Conservation (phyloP, 768 basidiomycete genomes). For the Boletus edulis region DNA sequence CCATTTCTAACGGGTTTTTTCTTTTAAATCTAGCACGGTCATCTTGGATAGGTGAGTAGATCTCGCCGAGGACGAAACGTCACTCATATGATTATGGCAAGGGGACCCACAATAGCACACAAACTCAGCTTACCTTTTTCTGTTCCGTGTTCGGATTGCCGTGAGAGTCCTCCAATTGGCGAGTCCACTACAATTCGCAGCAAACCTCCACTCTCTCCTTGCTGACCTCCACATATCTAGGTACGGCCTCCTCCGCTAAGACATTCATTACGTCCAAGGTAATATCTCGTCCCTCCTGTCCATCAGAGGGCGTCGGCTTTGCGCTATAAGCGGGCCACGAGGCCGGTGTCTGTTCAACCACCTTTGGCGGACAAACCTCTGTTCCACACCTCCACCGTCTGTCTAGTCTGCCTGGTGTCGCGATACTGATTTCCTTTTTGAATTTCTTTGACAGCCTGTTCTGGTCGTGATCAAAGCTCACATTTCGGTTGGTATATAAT, state of each 20-base stretch:
- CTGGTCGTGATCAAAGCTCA: slow-evolving; percentile 24
- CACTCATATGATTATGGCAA: slow-evolving; percentile 34
- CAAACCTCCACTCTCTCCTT: background rate
- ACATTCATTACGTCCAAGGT: slow-evolving; percentile 62
- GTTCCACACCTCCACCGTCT: slow-evolving; percentile 26
- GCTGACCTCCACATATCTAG: slow-evolving; percentile 33
- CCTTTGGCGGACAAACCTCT: slow-evolving; percentile 24
- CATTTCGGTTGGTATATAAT: slow-evolving; percentile 29
- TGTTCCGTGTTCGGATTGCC: slow-evolving; percentile 39
- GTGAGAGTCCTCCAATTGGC: slow-evolving; percentile 22
- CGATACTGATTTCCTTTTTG: slow-evolving; percentile 19
- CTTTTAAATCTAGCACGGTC: slow-evolving; percentile 11
- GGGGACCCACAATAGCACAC: slow-evolving; percentile 56
- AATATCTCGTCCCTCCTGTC: slow-evolving; percentile 19
- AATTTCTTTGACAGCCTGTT: slow-evolving; percentile 21
- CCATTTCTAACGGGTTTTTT: background rate
- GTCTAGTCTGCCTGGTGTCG: slow-evolving; percentile 5
- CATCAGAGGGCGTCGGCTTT: slow-evolving; percentile 1
- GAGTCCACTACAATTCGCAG: background rate
- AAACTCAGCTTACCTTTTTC: slow-evolving; percentile 38
- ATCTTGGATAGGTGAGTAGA: slow-evolving; percentile 15
- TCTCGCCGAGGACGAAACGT: background rate
- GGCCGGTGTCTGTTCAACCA: slow-evolving; percentile 15
- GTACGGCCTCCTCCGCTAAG: slow-evolving; percentile 71
- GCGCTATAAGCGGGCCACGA: slow-evolving; percentile 25